Evolutionary conservation across 345 rosid species (phyloP).

Genomic region (Ceriops decandra): DNA sequence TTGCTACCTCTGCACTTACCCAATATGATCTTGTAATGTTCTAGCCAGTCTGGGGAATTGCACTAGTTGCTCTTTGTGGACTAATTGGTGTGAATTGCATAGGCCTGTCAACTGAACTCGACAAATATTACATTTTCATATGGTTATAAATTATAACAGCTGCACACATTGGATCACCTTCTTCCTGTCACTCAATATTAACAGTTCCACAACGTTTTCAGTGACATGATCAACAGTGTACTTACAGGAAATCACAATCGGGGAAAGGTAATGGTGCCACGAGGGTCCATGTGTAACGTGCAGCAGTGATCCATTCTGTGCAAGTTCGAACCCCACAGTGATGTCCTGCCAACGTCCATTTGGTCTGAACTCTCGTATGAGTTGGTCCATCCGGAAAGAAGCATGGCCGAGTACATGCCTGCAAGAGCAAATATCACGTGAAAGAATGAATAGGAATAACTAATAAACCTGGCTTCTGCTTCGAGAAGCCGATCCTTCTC

Average conservation of each 20-base stretch:
- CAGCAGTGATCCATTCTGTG: conserved; percentile 81
- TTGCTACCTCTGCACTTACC: too few species aligned
- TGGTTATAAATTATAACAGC: too few species aligned
- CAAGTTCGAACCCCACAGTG: conserved; percentile 93
- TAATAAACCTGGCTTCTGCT: conserved; percentile 58
- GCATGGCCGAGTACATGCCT: conserved; percentile 97
- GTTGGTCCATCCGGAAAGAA: conserved; percentile 90
- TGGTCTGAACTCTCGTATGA: conserved; percentile 66
- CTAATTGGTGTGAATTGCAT: too few species aligned
- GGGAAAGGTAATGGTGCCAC: conserved; percentile 62
- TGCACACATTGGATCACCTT: too few species aligned
- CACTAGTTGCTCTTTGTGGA: too few species aligned
- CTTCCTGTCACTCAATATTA: too few species aligned
- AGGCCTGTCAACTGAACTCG: too few species aligned
- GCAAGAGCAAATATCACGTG: conserved; percentile 90
- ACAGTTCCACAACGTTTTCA: neutral
- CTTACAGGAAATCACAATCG: conserved; percentile 64
- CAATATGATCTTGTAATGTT: too few species aligned
- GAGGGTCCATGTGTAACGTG: conserved; percentile 67
- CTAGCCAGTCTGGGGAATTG: too few species aligned
- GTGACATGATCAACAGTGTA: neutral
- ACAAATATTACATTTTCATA: too few species aligned
- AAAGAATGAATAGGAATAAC: conserved; percentile 82
- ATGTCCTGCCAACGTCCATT: conserved; percentile 91
- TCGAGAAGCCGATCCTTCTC: conserved; percentile 61